Conservation (phyloP, 2,329 filamentous ascomycete genomes). For the Colletotrichum sansevieriae region DNA sequence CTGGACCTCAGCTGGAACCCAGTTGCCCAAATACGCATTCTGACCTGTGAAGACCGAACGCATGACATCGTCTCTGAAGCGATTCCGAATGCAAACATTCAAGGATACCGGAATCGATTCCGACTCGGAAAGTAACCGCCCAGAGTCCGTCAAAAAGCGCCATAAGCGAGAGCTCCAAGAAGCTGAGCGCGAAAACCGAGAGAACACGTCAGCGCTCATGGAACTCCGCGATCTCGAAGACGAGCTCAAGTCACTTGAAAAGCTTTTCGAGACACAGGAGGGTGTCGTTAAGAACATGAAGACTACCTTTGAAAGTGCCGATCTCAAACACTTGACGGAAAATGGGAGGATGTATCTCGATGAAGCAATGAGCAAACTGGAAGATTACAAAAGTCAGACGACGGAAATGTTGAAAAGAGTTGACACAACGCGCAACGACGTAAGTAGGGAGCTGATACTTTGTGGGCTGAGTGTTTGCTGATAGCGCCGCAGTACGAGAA, state of each 20-base stretch:
- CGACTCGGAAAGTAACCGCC: slow-evolving; percentile 55
- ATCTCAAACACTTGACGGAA: background rate
- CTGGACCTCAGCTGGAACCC: no score
- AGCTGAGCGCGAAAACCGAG: slow-evolving; percentile 69
- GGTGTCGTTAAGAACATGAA: slow-evolving; percentile 55
- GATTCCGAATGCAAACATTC: slow-evolving; percentile 71
- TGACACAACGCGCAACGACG: slow-evolving; percentile 68
- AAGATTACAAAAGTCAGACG: slow-evolving; percentile 67
- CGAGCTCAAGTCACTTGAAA: slow-evolving; percentile 69
- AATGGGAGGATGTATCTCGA: slow-evolving; percentile 57
- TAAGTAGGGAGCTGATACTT: background rate
- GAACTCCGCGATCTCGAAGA: slow-evolving; percentile 75
- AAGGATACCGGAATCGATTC: slow-evolving; percentile 50
- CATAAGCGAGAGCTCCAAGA: slow-evolving; percentile 52
- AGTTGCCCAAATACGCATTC: no score
- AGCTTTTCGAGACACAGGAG: slow-evolving; percentile 70
- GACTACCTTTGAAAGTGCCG: slow-evolving; percentile 10
- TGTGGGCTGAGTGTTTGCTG: accelerated
- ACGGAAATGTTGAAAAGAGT: slow-evolving; percentile 71
- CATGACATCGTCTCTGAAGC: slow-evolving; percentile 72
- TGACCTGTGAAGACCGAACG: slow-evolving; percentile 64
- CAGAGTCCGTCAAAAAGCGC: slow-evolving; percentile 58
- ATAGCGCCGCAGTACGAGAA: slow-evolving; percentile 63
- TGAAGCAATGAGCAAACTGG: slow-evolving; percentile 65
- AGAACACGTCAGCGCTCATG: slow-evolving; percentile 72